phyloP scores from a whole-genome alignment of 352 stramenopile species.

The Phytophthora sp. region DNA sequence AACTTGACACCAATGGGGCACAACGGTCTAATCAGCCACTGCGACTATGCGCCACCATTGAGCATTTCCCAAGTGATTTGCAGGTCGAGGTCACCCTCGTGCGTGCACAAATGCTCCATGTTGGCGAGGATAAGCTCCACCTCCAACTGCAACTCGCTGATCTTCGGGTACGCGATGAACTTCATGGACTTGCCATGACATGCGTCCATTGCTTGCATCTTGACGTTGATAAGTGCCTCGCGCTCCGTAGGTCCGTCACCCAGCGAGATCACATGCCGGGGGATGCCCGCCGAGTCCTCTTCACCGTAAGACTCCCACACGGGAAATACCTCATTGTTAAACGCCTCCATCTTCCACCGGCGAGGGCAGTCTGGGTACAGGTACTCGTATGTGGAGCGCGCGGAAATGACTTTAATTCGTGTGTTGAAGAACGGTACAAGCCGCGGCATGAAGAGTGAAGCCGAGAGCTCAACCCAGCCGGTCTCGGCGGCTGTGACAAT shows the following conservation, averaged over 20 bases:
- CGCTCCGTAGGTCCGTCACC: slow-evolving; percentile 86
- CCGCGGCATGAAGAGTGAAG: slow-evolving; percentile 87
- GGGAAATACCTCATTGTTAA: slow-evolving; percentile 86
- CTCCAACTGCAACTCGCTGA: slow-evolving; percentile 77
- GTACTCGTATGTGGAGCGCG: slow-evolving; percentile 91
- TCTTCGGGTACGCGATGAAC: slow-evolving; percentile 89
- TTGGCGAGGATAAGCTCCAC: slow-evolving; percentile 84
- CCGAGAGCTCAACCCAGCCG: slow-evolving; percentile 91
- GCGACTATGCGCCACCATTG: slow-evolving; percentile 50
- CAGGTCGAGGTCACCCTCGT: slow-evolving; percentile 83
- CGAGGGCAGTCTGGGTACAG: slow-evolving; percentile 83
- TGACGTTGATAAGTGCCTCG: slow-evolving; percentile 85
- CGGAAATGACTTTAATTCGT: slow-evolving; percentile 89
- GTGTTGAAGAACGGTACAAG: slow-evolving; percentile 81
- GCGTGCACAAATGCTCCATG: slow-evolving; percentile 79
- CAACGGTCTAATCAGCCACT: slow-evolving; percentile 18
- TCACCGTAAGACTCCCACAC: slow-evolving; percentile 77
- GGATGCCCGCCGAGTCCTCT: slow-evolving; percentile 49
- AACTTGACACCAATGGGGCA: neutral
- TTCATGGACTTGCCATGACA: slow-evolving; percentile 90
- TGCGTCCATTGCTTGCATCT: slow-evolving; percentile 81
- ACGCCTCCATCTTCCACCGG: slow-evolving; percentile 91
- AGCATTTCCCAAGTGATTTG: slow-evolving; percentile 90
- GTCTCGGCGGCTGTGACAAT: slow-evolving; percentile 91
- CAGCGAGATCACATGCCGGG: slow-evolving; percentile 81